Evolutionary conservation across 1,139 yeast species (phyloP).

Genomic region (Geotrichum siamense): DNA sequence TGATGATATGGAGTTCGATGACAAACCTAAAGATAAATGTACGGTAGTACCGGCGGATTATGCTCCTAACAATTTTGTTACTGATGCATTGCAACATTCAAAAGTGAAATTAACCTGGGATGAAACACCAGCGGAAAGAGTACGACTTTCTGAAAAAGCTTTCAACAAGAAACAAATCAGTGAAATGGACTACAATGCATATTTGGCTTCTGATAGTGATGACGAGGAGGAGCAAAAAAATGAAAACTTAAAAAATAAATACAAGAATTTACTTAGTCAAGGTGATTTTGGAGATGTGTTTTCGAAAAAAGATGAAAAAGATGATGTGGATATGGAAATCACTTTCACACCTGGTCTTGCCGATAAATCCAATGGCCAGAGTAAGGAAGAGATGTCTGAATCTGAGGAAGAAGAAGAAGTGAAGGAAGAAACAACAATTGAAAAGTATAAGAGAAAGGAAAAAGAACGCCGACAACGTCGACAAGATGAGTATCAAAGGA

Average conservation of each 20-base stretch:
- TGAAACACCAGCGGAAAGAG: slow-evolving; percentile 89
- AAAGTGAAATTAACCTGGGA: slow-evolving; percentile 96
- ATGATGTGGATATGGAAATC: slow-evolving; percentile 80
- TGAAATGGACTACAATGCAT: slow-evolving; percentile 94
- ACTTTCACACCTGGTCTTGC: slow-evolving; percentile 87
- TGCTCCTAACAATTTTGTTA: slow-evolving; percentile 74
- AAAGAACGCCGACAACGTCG: slow-evolving; percentile 85
- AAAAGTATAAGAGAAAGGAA: slow-evolving; percentile 77
- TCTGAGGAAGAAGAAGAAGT: slow-evolving; percentile 30
- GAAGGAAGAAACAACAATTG: slow-evolving; percentile 70
- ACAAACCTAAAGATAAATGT: slow-evolving; percentile 66
- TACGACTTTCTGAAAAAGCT: slow-evolving; percentile 69
- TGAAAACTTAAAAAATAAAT: slow-evolving; percentile 48
- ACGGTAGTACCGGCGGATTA: slow-evolving; percentile 65
- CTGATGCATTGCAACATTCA: slow-evolving; percentile 90
- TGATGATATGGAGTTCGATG: slow-evolving; percentile 78
- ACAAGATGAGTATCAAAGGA: slow-evolving; percentile 61
- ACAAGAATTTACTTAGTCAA: slow-evolving; percentile 54
- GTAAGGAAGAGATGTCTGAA: neutral
- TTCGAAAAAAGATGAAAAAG: slow-evolving; percentile 48
- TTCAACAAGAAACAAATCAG: slow-evolving; percentile 88
- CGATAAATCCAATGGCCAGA: slow-evolving; percentile 35
- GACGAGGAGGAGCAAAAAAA: slow-evolving; percentile 42
- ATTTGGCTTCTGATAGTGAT: slow-evolving; percentile 78
- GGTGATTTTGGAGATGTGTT: slow-evolving; percentile 31